Evolutionary conservation across 345 rosid species (phyloP).

Genomic region (Salix viminalis): DNA sequence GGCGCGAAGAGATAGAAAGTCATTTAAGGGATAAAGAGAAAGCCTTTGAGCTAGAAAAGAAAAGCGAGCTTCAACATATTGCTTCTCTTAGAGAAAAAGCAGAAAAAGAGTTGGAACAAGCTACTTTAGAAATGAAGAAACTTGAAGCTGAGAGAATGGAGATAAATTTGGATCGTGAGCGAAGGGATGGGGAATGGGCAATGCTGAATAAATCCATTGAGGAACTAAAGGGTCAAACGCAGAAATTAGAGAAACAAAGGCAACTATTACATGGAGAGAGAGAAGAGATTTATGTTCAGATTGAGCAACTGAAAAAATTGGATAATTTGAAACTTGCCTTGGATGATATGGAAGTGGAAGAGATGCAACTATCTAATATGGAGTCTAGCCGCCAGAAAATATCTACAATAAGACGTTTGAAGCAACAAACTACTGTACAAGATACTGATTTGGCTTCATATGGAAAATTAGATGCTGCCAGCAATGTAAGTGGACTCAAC

Average conservation of each 20-base stretch:
- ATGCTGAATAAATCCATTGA: conserved; percentile 67
- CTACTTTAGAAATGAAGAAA: conserved; percentile 60
- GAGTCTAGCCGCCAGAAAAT: conserved; percentile 55
- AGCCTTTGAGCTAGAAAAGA: conserved; percentile 78
- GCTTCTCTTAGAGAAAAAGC: conserved; percentile 59
- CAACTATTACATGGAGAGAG: conserved; percentile 70
- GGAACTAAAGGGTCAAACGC: conserved; percentile 72
- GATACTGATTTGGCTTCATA: conserved; percentile 37
- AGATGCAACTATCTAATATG: conserved; percentile 57
- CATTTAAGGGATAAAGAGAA: conserved; percentile 66
- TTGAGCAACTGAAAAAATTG: conserved; percentile 65
- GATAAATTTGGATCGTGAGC: conserved; percentile 73
- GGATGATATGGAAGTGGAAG: conserved; percentile 63
- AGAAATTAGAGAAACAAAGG: conserved; percentile 76
- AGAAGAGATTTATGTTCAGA: conserved; percentile 58
- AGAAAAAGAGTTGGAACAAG: conserved; percentile 64
- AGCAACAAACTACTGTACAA: conserved; percentile 33
- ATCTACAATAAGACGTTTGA: conserved; percentile 41
- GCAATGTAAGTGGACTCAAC: conserved; percentile 37
- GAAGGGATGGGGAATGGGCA: conserved; percentile 76
- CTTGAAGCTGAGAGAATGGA: conserved; percentile 77
- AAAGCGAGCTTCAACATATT: conserved; percentile 55
- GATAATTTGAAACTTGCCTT: conserved; percentile 69
- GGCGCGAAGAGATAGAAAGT: conserved; percentile 77
- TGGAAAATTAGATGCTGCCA: conserved; percentile 24